Evolutionary conservation across 192 early-diverging fungal species (phyloP).

Genomic region (Coemansia sp.): DNA sequence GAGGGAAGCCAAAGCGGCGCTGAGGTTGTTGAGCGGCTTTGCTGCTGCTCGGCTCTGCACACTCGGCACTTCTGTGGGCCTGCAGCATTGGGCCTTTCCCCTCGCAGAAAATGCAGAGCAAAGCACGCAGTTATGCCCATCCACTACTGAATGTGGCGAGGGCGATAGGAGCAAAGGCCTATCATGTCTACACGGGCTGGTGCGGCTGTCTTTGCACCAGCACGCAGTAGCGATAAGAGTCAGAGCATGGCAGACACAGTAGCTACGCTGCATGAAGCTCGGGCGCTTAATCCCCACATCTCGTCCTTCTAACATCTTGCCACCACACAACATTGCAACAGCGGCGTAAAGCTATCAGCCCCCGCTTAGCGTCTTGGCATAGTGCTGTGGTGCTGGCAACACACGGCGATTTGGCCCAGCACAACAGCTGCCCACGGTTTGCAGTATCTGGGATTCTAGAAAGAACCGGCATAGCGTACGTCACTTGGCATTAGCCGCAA

Average conservation of each 20-base stretch:
- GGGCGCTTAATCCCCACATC: not conserved
- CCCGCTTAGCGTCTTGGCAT: not conserved
- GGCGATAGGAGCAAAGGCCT: not conserved
- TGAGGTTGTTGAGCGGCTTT: not conserved
- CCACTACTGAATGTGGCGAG: constrained; percentile 21
- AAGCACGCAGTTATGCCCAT: constrained; percentile 17
- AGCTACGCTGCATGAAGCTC: not conserved
- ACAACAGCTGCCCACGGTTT: not conserved
- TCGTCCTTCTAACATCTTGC: not conserved
- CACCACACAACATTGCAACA: not conserved
- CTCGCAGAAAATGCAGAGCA: constrained; percentile 1
- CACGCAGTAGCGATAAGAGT: constrained; percentile 4
- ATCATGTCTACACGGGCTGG: not conserved
- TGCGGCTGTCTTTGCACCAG: not conserved
- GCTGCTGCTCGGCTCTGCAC: not conserved
- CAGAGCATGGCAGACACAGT: constrained; percentile 6
- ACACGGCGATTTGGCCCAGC: not conserved
- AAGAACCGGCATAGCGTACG: not conserved
- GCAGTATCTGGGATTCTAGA: not conserved
- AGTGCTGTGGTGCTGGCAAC: not conserved
- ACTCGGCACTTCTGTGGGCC: not conserved
- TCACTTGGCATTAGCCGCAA: not conserved
- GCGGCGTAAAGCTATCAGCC: not conserved
- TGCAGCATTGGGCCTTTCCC: not conserved
- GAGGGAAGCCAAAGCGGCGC: not conserved